These are phyloP conservation scores for Dacryopinax spathularia DNA, from an alignment of 768 basidiomycete genomes.

Conservation along the genomic window DNA sequence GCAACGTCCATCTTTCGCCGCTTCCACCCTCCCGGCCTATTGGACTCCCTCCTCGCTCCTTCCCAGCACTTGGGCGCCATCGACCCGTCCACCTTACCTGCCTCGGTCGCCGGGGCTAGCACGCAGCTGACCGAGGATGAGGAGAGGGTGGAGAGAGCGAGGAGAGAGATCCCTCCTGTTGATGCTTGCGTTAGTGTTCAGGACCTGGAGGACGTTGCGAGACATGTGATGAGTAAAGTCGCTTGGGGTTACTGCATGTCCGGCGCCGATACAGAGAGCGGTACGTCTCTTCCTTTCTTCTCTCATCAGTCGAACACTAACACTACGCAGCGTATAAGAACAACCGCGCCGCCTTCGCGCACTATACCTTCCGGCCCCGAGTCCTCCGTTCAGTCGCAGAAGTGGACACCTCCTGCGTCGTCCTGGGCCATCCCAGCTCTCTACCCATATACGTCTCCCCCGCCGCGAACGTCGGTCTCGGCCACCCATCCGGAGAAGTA, in stretches of 20 bases:
- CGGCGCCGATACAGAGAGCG: constrained; percentile 90
- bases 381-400: constrained; percentile 21
- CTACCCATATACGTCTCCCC: constrained; percentile 29
- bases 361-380: constrained; percentile 45
- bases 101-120: background rate
- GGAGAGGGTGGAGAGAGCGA: background rate
- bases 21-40: background rate
- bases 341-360: constrained; percentile 13
- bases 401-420: constrained; percentile 22
- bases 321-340: background rate
- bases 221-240: constrained; percentile 62
- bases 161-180: background rate
- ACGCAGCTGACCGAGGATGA: background rate
- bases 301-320: background rate
- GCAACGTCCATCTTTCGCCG: constrained; percentile 45
- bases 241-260: constrained; percentile 96
- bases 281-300: background rate
- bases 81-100: background rate
- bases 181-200: background rate
- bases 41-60: background rate
- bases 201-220: constrained; percentile 39
- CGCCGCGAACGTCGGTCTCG: constrained; percentile 27
- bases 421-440: constrained; percentile 22
- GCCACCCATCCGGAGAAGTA: constrained; percentile 26
- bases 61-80: background rate